Evolutionary conservation across 345 rosid genomes (phyloP).

Genomic region (Populus simonii): DNA sequence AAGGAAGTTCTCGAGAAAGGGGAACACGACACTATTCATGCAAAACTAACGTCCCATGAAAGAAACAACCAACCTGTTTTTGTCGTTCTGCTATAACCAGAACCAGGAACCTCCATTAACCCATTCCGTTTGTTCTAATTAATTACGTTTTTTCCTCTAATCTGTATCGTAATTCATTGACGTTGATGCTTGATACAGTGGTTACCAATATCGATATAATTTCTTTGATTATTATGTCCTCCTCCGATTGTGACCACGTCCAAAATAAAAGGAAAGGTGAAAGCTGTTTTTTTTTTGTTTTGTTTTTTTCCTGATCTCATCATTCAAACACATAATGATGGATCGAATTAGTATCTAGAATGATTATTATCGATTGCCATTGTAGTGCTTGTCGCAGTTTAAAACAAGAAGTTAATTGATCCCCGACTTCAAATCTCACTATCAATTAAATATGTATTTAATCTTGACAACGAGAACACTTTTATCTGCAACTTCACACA

Average conservation of each 20-base stretch:
- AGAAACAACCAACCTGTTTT: constrained; percentile 15
- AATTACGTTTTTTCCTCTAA: not conserved
- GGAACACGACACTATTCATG: not conserved
- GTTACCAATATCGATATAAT: not conserved
- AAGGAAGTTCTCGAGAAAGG: constrained; percentile 1
- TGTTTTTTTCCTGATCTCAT: not conserved
- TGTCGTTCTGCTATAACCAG: not conserved
- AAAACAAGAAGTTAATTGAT: too few relatives aligned
- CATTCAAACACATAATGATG: too few relatives aligned
- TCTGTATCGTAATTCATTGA: not conserved
- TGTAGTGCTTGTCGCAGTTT: not conserved
- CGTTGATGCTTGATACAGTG: not conserved
- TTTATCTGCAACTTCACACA: too few relatives aligned
- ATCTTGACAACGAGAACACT: too few relatives aligned
- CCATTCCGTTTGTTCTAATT: not conserved
- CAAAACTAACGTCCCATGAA: constrained; percentile 2
- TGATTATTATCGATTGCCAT: not conserved
- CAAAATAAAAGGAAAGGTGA: not conserved
- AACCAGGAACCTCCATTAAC: not conserved
- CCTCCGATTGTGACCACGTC: not conserved
- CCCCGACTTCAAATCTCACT: not conserved
- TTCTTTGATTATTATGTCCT: too few relatives aligned
- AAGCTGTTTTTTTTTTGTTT: too few relatives aligned
- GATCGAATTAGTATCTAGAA: not conserved
- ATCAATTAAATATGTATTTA: too few relatives aligned